Percentiles rank a stretch among this genome's conserved stretches.
These are phyloP conservation scores for Cucumis hystrix DNA, from an alignment of 306 rosid species.

Conservation along the genomic window DNA sequence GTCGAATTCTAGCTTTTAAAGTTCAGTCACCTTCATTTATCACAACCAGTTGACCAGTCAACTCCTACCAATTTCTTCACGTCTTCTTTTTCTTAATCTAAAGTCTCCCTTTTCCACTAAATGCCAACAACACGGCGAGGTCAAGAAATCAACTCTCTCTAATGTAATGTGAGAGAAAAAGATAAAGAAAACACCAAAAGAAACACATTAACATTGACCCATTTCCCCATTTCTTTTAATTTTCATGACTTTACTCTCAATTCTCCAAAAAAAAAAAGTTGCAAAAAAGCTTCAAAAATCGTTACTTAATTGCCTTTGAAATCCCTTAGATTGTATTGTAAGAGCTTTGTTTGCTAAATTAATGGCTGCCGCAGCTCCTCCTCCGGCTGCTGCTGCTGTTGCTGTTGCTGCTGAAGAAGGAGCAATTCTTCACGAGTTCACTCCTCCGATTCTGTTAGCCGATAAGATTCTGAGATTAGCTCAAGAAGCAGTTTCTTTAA, in stretches of 20 bases:
- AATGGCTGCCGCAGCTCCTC: not conserved
- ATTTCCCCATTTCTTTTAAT: not conserved
- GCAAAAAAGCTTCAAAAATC: not conserved
- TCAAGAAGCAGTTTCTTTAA: slow-evolving; percentile 52
- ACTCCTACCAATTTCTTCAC: not conserved
- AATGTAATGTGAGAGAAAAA: not conserved
- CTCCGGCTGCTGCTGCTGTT: not conserved
- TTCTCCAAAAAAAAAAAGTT: not conserved
- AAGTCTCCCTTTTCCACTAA: not conserved
- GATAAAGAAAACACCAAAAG: not conserved
- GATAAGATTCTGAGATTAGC: slow-evolving; percentile 59
- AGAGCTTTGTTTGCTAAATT: not conserved
- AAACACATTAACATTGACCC: not conserved
- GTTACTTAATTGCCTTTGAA: not conserved
- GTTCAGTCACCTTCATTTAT: not conserved
- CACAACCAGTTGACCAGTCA: not conserved
- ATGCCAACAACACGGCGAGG: not conserved
- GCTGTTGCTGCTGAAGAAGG: slow-evolving; percentile 15
- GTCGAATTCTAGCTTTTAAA: not conserved
- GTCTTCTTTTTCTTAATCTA: not conserved
- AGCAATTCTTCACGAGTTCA: slow-evolving; percentile 38
- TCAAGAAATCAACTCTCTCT: not conserved
- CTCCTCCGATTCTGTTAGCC: slow-evolving; percentile 41
- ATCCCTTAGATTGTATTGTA: not conserved
- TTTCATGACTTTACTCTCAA: not conserved